Evolutionary conservation across 179 eudicot species (phyloP), one percentile per base, ranked within the genome.

Genomic region (Beta lomatogona): DNA sequence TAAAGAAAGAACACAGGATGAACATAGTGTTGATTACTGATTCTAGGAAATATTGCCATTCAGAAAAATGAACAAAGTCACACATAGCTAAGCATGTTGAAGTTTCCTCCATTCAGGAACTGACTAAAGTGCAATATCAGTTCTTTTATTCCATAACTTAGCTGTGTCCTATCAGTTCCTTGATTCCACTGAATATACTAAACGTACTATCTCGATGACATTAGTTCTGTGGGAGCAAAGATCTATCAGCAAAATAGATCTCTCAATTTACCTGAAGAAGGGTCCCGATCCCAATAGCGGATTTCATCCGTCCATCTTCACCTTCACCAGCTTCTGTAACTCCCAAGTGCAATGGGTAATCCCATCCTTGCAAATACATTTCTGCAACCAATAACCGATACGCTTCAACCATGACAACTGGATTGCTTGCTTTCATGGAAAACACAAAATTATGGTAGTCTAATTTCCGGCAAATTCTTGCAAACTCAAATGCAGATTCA

Each of bases 261-360:
- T 70, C 63, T 80, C 70, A 48, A 68, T 55, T 9, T 82, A 96
- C 99, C 98, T 91, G 98, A 82, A 96, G 99, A 91, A 96, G 99
- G 82, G 99, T 92, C 77, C 99, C 99, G 76, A 96, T 96, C 19
- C 99, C 99, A 82, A 96, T 96, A 18, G 99, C 95, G 78, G 99
- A 96, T 85, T 96, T 96, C 99, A 96, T 96, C 73, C 99, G 86
- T 60, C 99, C 99, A 88, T 96, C 99, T 86, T 96, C 99, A 83
- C 98, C 99, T 82, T 96, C 99, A 67, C 99, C 99, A 63, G 99
- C 99, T 86, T 96, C 99, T 41, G 99, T 96, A 76, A 96, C 99
- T 84, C 99, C 99, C 87, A 96, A 87, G 80, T 94, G 99, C 70
- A 96, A 84, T 13, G 98, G 99, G 82, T 96, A 96, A 82, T 96